phyloP scores from a whole-genome alignment of 78 protist genomes.

The Dictyostelium intermedium region DNA sequence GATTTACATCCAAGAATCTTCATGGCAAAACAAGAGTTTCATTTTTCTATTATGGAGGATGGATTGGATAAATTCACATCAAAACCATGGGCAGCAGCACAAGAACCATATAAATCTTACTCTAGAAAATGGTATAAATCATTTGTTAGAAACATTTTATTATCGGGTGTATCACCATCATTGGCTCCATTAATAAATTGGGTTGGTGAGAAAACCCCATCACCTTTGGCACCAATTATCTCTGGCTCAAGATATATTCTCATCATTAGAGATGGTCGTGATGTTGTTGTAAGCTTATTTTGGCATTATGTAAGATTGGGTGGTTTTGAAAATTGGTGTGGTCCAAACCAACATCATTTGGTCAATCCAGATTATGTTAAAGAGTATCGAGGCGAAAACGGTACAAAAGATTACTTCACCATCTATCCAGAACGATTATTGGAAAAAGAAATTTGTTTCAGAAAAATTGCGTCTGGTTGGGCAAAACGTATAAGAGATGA shows the following conservation, averaged over 20 bases:
- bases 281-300: conserved; percentile 38
- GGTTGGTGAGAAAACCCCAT: conserved; percentile 75
- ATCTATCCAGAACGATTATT: background rate
- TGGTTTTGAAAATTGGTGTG: conserved; percentile 76
- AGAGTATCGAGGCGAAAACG: background rate
- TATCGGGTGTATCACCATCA: conserved; percentile 62
- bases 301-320: conserved; percentile 76
- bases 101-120: conserved; percentile 51
- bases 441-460: conserved; percentile 55
- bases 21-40: conserved; percentile 50
- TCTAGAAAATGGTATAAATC: conserved; percentile 42
- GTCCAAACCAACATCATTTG: background rate
- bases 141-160: conserved; percentile 48
- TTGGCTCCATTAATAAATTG: conserved; percentile 40
- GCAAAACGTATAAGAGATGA: conserved; percentile 49
- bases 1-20: conserved; percentile 53
- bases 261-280: conserved; percentile 65
- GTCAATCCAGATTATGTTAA: conserved; percentile 40
- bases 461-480: conserved; percentile 32
- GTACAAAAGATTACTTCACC: background rate
- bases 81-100: conserved; percentile 28
- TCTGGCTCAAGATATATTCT: conserved; percentile 56
- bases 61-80: conserved; percentile 49
- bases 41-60: conserved; percentile 54
- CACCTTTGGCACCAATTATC: conserved; percentile 57